Evolutionary conservation across 805 yeast genomes (phyloP).

Genomic region (Starmerella asiatica): DNA sequence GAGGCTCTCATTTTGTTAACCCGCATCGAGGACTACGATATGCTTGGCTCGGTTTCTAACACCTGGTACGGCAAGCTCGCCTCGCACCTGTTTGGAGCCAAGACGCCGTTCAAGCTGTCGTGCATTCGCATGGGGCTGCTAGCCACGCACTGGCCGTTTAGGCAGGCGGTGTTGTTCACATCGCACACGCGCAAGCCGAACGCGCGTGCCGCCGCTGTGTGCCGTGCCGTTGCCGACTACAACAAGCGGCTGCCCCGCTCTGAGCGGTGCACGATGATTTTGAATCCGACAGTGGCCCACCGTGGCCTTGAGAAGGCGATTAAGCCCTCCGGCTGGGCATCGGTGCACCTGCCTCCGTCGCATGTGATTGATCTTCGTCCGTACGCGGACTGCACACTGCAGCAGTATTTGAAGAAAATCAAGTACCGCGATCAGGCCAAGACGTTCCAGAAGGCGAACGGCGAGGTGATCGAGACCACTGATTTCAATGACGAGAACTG

Average conservation of each 20-base stretch:
- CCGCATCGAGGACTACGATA: slow-evolving; percentile 29
- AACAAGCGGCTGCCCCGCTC: slow-evolving; percentile 23
- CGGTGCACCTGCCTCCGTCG: slow-evolving; percentile 29
- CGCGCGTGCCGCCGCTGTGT: slow-evolving; percentile 32
- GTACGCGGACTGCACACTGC: slow-evolving; percentile 24
- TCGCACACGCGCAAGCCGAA: slow-evolving; percentile 31
- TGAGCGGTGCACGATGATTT: slow-evolving; percentile 27
- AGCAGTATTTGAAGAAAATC: slow-evolving; percentile 31
- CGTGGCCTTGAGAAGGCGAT: slow-evolving; percentile 28
- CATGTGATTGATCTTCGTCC: slow-evolving; percentile 33
- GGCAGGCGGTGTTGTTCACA: slow-evolving; percentile 31
- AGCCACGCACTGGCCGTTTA: slow-evolving; percentile 37
- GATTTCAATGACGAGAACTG: slow-evolving; percentile 29
- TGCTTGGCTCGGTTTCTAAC: slow-evolving; percentile 26
- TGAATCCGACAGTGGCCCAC: slow-evolving; percentile 31
- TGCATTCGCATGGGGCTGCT: slow-evolving; percentile 32
- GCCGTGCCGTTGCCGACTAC: slow-evolving; percentile 30
- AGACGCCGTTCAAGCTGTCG: slow-evolving; percentile 26
- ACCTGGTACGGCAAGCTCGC: slow-evolving; percentile 23
- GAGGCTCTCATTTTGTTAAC: slow-evolving; percentile 34
- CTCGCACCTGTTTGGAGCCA: slow-evolving; percentile 24
- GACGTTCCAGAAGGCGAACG: slow-evolving; percentile 28
- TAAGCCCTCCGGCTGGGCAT: slow-evolving; percentile 31
- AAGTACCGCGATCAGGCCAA: slow-evolving; percentile 32
- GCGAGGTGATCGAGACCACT: slow-evolving; percentile 27